Conservation (phyloP, 768 basidiomycete genomes). For the Calocybe gangraenosa region DNA sequence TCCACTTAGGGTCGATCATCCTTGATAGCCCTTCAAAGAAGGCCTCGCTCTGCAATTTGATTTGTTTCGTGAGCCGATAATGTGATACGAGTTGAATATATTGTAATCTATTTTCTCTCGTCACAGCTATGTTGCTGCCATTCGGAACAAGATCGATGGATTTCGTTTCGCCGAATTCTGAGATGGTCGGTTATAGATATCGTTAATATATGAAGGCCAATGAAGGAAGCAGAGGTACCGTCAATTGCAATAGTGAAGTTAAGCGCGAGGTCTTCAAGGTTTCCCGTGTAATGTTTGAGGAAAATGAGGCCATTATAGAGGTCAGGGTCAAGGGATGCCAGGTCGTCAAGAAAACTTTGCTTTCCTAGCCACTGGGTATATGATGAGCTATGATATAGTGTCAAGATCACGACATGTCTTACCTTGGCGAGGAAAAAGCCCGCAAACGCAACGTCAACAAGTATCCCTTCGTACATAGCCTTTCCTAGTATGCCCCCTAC, state of each 20-base stretch:
- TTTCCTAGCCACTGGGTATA: conserved; percentile 79
- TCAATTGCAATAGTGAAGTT: conserved; percentile 88
- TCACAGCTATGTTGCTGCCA: conserved; percentile 80
- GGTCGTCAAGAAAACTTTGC: conserved; percentile 90
- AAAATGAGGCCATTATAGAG: conserved; percentile 90
- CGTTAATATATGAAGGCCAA: neutral
- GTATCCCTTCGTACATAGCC: conserved; percentile 93
- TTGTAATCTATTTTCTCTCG: conserved; percentile 81
- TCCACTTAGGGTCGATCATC: conserved; percentile 89
- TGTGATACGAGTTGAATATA: conserved; percentile 90
- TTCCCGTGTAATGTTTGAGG: conserved; percentile 86
- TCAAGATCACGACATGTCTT: conserved; percentile 8
- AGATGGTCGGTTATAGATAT: neutral
- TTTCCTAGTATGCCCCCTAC: conserved; percentile 94
- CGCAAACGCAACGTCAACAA: conserved; percentile 93
- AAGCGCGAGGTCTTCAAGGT: conserved; percentile 83
- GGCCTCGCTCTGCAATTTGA: conserved; percentile 74
- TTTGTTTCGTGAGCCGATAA: conserved; percentile 86
- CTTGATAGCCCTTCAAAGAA: conserved; percentile 93
- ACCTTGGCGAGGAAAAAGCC: conserved; percentile 92
- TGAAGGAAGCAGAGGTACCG: conserved; percentile 41
- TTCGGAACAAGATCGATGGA: conserved; percentile 76
- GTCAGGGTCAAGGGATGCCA: conserved; percentile 87
- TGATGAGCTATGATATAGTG: conserved; percentile 1
- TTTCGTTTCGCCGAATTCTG: conserved; percentile 80